Base-by-base conservation (phyloP, 2,329 filamentous ascomycete species). In the Fusarium falciforme region DNA sequence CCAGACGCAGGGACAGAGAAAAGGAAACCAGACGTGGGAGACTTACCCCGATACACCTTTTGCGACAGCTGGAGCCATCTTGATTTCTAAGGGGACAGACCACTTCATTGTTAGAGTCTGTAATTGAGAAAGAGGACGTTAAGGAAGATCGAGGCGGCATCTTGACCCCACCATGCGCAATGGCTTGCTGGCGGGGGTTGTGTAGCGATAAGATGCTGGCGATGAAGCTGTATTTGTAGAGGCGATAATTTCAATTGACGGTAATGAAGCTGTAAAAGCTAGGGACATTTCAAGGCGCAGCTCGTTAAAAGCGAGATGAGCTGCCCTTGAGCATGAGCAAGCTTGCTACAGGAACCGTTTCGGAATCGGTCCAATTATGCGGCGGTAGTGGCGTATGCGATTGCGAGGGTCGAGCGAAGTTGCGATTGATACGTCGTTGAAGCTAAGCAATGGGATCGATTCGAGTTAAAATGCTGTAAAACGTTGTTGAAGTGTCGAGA, bases 31-130 rank as follows among this genome's bases (percentile, higher is more conserved):
- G 42, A 58, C 25, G 44, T 40, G 27, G 64, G 72, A 73, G 77
- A 96, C 95, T 94, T 89, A 98, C 96, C 85, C 96, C 96, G 82
- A 97, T 92, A 87, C 96, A 99, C 88, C 96, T 91, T 88, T 99
- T 99, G 83, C 96, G 93, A 88, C 96, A 99, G 86, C 93, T 94
- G 77, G 95, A 98, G 83, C 94, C 94, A 90, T 99, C 96, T 82
- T 98, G 95, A 83, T 98, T 98, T 81, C 92, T 92, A 84, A 99
- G 88, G 77, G 96, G 96, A 85, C 96, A 99, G 81, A 98, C 94
- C 82, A 99, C 96, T 86, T 98, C 96, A 84, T 97, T 97, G 84
- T 94, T 96, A 83, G 93, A 90, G 87, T 98, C 94, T 79, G 94
- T 94, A 80, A 97, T 93, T 77, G 94, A 95, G 84, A 98, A 98